These are phyloP conservation scores for Metschnikowia corniflorae DNA, from an alignment of 805 yeast genomes.

Conservation along the genomic window DNA sequence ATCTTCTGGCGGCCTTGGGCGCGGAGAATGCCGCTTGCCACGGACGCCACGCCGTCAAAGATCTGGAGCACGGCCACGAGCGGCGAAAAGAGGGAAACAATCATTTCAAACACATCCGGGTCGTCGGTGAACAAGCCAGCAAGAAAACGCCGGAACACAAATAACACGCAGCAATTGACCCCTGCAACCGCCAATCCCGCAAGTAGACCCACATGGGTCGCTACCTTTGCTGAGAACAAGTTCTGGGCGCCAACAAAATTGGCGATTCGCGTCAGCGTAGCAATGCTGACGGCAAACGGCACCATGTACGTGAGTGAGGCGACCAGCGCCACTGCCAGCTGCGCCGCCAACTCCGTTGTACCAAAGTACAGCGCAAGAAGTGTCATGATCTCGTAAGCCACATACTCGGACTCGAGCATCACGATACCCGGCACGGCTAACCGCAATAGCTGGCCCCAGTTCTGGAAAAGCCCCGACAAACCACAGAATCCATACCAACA, in stretches of 20 bases:
- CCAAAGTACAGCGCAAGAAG: constrained; percentile 46
- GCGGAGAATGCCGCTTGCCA: constrained; percentile 68
- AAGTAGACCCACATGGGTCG: constrained; percentile 32
- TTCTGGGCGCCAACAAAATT: constrained; percentile 44
- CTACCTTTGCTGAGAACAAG: constrained; percentile 32
- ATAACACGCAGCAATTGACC: constrained; percentile 44
- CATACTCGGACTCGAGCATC: constrained; percentile 44
- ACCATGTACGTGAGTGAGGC: constrained; percentile 43
- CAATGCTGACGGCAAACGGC: constrained; percentile 45
- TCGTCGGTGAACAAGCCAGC: constrained; percentile 63
- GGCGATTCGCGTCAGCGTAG: constrained; percentile 43
- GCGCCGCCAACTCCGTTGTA: constrained; percentile 49
- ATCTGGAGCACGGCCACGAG: constrained; percentile 62
- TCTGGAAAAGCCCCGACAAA: constrained; percentile 29
- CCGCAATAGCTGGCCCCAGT: constrained; percentile 35
- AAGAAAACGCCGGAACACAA: constrained; percentile 45
- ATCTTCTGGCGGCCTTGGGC: constrained; percentile 74
- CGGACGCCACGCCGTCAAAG: constrained; percentile 66
- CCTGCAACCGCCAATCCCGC: constrained; percentile 29
- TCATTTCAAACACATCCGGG: constrained; percentile 48
- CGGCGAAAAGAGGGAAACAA: constrained; percentile 54
- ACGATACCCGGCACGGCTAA: constrained; percentile 45
- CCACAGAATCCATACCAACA: constrained; percentile 66
- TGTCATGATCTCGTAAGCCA: constrained; percentile 47
- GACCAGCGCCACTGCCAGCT: constrained; percentile 47